These are phyloP conservation scores for Aegilops speltoides DNA, from an alignment of 176 grass and related monocot species.

Conservation along the genomic window DNA sequence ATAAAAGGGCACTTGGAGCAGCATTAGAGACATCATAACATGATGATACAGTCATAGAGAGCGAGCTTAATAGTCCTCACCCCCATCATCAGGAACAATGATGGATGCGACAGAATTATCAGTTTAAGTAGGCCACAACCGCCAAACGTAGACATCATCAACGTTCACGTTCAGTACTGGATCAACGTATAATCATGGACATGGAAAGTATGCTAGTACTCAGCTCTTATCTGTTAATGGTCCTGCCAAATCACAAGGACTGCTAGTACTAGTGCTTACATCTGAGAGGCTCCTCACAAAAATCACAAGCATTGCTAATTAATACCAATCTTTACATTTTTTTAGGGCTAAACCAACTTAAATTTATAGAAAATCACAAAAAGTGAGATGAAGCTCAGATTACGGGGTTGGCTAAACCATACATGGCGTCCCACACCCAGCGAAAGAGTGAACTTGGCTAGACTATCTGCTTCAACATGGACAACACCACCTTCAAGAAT, in stretches of 20 bases:
- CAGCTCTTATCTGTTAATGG: slow-evolving; percentile 2
- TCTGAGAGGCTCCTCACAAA: background rate
- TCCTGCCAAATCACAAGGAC: slow-evolving; percentile 16
- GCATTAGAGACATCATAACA: slow-evolving; percentile 20
- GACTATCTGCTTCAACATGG: too few relatives aligned
- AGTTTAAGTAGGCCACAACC: slow-evolving; percentile 14
- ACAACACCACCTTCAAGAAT: too few relatives aligned
- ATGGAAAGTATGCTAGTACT: background rate
- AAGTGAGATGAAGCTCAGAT: too few relatives aligned
- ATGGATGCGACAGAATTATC: slow-evolving; percentile 4
- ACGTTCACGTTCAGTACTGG: background rate
- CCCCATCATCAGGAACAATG: slow-evolving; percentile 21
- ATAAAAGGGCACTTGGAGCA: background rate
- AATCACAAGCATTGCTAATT: too few relatives aligned
- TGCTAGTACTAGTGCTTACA: background rate
- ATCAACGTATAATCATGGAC: slow-evolving; percentile 14
- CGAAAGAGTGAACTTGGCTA: too few relatives aligned
- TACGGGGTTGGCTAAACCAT: too few relatives aligned
- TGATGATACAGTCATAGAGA: slow-evolving; percentile 32
- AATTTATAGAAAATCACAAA: too few relatives aligned
- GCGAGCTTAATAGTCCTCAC: slow-evolving; percentile 29
- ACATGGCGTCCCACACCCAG: too few relatives aligned
- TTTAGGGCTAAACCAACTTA: too few relatives aligned
- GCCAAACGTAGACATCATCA: slow-evolving; percentile 16
- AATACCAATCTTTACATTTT: too few relatives aligned